phyloP scores from a whole-genome alignment of 208 protist genomes.

The Naegleria fowleri region DNA sequence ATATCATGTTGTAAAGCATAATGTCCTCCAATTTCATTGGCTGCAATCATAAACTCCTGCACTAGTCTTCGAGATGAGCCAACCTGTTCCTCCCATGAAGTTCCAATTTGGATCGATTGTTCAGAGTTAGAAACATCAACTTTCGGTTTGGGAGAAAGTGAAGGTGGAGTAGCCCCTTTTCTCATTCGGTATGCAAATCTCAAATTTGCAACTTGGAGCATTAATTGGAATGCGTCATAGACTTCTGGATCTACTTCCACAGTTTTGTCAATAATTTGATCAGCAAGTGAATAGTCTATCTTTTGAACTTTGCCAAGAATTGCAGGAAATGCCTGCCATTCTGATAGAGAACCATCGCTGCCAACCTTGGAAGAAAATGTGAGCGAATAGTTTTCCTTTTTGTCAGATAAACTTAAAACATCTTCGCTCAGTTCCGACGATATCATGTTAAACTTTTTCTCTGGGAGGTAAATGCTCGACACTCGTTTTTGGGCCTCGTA shows the following conservation, averaged over 20 bases:
- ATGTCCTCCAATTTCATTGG: not conserved
- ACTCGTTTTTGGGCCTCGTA: not conserved
- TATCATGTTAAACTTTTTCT: constrained; percentile 10
- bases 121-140: not conserved
- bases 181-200: not conserved
- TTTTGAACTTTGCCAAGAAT: not conserved
- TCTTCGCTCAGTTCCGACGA: not conserved
- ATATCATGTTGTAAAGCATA: not conserved
- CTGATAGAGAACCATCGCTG: not conserved
- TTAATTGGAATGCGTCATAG: not conserved
- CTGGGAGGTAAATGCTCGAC: constrained; percentile 15
- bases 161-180: not conserved
- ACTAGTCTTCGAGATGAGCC: constrained; percentile 2
- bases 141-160: not conserved
- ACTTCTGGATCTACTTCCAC: not conserved
- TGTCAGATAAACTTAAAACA: not conserved
- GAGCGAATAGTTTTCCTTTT: not conserved
- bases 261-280: not conserved
- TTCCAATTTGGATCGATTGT: not conserved
- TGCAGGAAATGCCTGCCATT: not conserved
- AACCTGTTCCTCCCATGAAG: not conserved
- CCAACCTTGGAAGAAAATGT: not conserved
- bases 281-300: not conserved
- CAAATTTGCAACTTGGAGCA: not conserved
- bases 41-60: constrained; percentile 17